Conservation (phyloP, 257 asterid genomes). For the Osmanthus fragrans region DNA sequence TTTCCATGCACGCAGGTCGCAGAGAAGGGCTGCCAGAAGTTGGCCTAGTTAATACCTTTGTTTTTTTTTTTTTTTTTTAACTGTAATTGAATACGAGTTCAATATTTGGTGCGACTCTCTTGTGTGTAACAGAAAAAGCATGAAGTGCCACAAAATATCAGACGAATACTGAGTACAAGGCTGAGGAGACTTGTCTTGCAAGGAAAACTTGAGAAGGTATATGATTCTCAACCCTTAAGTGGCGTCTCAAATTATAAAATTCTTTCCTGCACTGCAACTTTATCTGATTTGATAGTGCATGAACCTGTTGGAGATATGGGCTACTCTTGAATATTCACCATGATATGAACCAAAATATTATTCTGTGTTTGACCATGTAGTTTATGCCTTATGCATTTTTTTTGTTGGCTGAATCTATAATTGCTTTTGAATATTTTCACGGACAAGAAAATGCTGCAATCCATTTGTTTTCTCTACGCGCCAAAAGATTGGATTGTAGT, state of each 20-base stretch:
- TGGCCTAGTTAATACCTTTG: not conserved
- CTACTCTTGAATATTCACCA: not conserved
- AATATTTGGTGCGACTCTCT: not conserved
- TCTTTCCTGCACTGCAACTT: not conserved
- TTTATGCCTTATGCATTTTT: not conserved
- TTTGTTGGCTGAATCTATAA: not conserved
- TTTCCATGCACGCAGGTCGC: not conserved
- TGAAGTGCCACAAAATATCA: constrained; percentile 42
- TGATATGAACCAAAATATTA: not conserved
- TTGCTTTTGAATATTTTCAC: not conserved
- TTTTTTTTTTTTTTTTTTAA: not conserved
- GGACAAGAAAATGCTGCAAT: not conserved
- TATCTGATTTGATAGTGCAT: not conserved
- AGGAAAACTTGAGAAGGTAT: constrained; percentile 56
- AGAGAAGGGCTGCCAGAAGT: not conserved
- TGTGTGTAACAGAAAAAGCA: constrained; percentile 41
- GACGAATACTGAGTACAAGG: constrained; percentile 48
- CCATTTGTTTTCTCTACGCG: too few relatives aligned
- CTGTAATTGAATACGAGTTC: not conserved
- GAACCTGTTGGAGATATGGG: not conserved
- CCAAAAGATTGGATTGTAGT: not conserved
- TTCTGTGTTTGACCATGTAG: not conserved
- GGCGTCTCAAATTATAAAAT: not conserved
- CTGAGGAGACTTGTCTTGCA: constrained; percentile 49
- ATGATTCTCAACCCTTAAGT: not conserved